phyloP scores from a whole-genome alignment of 495 filamentous ascomycete species.

The Umbilicaria muhlenbergii region DNA sequence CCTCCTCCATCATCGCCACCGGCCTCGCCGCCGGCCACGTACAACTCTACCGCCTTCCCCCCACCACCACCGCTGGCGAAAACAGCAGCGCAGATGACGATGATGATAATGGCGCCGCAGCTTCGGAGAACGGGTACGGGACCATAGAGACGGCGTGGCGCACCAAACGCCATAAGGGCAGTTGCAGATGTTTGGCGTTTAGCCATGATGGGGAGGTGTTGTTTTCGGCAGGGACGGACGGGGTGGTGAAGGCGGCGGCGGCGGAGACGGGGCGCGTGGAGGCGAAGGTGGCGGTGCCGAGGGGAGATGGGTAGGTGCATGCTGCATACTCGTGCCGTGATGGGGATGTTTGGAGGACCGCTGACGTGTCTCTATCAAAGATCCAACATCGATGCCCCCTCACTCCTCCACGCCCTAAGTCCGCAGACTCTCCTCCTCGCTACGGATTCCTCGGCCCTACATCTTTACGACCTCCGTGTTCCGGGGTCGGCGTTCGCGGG shows the following conservation, averaged over 20 bases:
- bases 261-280: slow-evolving; percentile 64
- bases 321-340: too few relatives aligned
- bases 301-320: too few relatives aligned
- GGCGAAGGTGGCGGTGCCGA: slow-evolving; percentile 47
- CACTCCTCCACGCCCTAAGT: slow-evolving; percentile 63
- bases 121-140: slow-evolving; percentile 46
- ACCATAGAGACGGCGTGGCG: slow-evolving; percentile 75
- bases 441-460: slow-evolving; percentile 75
- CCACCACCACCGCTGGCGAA: slow-evolving; percentile 16
- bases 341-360: too few relatives aligned
- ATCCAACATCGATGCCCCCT: slow-evolving; percentile 44
- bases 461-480: slow-evolving; percentile 77
- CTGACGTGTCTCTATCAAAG: background rate
- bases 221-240: slow-evolving; percentile 83
- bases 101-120: slow-evolving; percentile 28
- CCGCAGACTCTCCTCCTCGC: slow-evolving; percentile 80
- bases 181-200: slow-evolving; percentile 67
- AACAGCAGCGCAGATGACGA: slow-evolving; percentile 29
- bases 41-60: slow-evolving; percentile 66
- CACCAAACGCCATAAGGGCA: slow-evolving; percentile 81
- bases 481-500: slow-evolving; percentile 37
- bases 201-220: slow-evolving; percentile 58
- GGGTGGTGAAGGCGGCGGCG: slow-evolving; percentile 73
- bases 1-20: slow-evolving; percentile 65
- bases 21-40: slow-evolving; percentile 79